Evolutionary conservation across 148 eudicot genomes (phyloP).

Genomic region (Rhododendron griersonianum): DNA sequence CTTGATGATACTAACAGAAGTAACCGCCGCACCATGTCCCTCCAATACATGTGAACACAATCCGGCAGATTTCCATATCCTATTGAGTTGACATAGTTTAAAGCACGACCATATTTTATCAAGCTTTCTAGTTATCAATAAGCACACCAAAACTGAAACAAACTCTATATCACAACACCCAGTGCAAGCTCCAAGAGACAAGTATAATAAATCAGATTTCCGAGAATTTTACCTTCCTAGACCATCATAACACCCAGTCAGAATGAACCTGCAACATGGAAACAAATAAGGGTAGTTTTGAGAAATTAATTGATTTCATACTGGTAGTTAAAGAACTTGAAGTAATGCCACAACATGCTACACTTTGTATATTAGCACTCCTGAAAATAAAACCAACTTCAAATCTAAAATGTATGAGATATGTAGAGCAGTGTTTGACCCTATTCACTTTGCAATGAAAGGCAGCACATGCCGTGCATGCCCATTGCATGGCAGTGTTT

Average conservation of each 20-base stretch:
- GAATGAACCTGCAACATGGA: slow-evolving; percentile 50
- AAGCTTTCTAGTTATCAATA: background rate
- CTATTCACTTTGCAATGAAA: background rate
- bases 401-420: background rate
- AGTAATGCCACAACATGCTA: background rate
- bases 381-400: background rate
- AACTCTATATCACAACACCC: background rate
- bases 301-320: background rate
- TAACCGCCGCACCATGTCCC: slow-evolving; percentile 73
- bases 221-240: slow-evolving; percentile 64
- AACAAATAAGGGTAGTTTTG: slow-evolving; percentile 7
- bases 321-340: background rate
- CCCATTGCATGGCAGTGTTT: background rate
- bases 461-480: background rate
- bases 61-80: slow-evolving; percentile 81
- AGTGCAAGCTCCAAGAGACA: background rate
- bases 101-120: background rate
- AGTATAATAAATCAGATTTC: background rate
- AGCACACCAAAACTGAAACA: background rate
- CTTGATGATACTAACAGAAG: slow-evolving; percentile 59
- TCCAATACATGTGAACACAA: slow-evolving; percentile 70
- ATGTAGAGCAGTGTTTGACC: background rate
- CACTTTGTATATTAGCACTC: background rate
- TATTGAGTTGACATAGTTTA: slow-evolving; percentile 18
- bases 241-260: slow-evolving; percentile 90